Evolutionary conservation across 2,329 filamentous ascomycete genomes (phyloP).

Genomic region (Fusarium nematophilum): DNA sequence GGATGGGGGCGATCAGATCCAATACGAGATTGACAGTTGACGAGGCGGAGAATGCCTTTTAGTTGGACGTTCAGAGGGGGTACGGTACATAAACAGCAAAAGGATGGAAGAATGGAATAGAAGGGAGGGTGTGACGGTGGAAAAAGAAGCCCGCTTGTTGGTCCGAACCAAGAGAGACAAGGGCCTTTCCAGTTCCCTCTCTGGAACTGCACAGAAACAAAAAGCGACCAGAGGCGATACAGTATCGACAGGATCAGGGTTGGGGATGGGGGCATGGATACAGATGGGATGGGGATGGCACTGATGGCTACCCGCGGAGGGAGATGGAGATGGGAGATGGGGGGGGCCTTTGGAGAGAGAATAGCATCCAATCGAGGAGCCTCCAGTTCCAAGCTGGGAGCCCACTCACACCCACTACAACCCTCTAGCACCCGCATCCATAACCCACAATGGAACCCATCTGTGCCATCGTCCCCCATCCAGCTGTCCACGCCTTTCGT

Average conservation of each 20-base stretch:
- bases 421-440: constrained; percentile 23
- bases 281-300: constrained; percentile 32
- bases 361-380: constrained; percentile 26
- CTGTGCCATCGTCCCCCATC: too few species aligned
- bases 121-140: not conserved
- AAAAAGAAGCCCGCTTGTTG: constrained; percentile 12
- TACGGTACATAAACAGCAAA: too few species aligned
- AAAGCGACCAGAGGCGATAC: constrained; percentile 15
- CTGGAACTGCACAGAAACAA: constrained; percentile 31
- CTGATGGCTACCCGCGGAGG: constrained; percentile 9
- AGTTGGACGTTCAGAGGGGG: too few species aligned
- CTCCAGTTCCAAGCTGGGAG: constrained; percentile 16
- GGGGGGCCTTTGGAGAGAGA: constrained; percentile 4
- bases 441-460: constrained; percentile 14
- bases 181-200: constrained; percentile 1
- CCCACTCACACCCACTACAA: constrained; percentile 32
- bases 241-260: constrained; percentile 21
- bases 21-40: not conserved
- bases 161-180: not conserved
- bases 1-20: constrained; percentile 7
- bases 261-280: constrained; percentile 38
- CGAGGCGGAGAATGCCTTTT: not conserved
- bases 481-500: not conserved
- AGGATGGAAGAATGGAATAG: not conserved
- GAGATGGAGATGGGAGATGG: not conserved